Percentiles rank a stretch among this genome's conserved stretches.
phyloP scores from a whole-genome alignment of 495 filamentous ascomycete genomes.

The Copromyces sp. region DNA sequence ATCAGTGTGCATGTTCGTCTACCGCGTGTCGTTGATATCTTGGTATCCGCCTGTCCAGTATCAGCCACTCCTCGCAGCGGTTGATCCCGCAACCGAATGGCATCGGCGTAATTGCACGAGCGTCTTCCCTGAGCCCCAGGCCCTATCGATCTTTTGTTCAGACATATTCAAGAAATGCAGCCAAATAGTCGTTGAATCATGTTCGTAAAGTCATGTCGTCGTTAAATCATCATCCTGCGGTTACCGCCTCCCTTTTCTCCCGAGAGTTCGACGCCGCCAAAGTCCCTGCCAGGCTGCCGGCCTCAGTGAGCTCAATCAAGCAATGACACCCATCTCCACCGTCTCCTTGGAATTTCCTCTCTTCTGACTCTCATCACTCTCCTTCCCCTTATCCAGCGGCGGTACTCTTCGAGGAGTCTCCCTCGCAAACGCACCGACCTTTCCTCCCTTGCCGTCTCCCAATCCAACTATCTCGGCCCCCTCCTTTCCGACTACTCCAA shows the following conservation, averaged over 20 bases:
- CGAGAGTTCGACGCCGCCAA: background rate
- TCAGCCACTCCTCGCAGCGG: background rate
- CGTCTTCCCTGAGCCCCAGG: background rate
- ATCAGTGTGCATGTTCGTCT: background rate
- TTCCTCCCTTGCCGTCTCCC: background rate
- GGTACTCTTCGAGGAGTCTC: background rate
- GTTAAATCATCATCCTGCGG: background rate
- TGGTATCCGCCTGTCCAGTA: background rate
- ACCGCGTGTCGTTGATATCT: background rate
- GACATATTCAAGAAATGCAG: background rate
- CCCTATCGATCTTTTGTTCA: background rate
- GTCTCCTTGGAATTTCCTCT: background rate
- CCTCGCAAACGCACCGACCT: background rate
- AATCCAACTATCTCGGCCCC: slow-evolving; percentile 14
- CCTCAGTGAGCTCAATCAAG: background rate
- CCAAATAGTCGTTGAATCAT: background rate
- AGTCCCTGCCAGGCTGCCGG: background rate
- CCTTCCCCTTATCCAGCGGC: background rate
- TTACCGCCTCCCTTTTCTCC: background rate
- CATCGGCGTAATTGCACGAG: background rate
- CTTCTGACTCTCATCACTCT: background rate
- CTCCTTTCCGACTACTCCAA: slow-evolving; percentile 9
- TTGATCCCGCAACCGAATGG: background rate
- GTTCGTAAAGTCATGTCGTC: background rate
- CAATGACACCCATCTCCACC: background rate